phyloP scores from a whole-genome alignment of 1,284 basidiomycete genomes.

The Coniferiporia sulphurascens region DNA sequence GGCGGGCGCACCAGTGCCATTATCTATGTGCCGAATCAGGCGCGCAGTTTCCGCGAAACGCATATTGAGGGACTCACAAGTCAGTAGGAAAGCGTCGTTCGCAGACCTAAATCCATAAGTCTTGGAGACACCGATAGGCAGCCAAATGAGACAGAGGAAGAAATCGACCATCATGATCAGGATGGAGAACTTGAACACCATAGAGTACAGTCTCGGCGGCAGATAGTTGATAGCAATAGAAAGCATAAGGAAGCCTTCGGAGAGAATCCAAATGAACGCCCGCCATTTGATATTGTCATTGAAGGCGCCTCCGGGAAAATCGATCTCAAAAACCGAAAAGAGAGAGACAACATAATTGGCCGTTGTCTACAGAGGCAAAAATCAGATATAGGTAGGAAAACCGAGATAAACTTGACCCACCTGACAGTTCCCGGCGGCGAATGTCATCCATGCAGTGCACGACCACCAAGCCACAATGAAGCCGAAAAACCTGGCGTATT shows the following conservation, averaged over 20 bases:
- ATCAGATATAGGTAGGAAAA: conserved; percentile 2
- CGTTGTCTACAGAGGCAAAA: conserved; percentile 48
- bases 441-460: conserved; percentile 87
- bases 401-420: conserved; percentile 30
- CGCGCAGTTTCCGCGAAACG: conserved; percentile 10
- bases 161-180: conserved; percentile 77
- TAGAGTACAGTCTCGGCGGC: conserved; percentile 67
- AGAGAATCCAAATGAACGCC: conserved; percentile 74
- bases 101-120: conserved; percentile 81
- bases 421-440: conserved; percentile 78
- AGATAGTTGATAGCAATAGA: conserved; percentile 79
- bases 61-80: conserved; percentile 46
- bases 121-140: conserved; percentile 78
- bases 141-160: conserved; percentile 80
- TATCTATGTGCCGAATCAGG: conserved; percentile 44
- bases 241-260: conserved; percentile 63
- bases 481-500: conserved; percentile 77
- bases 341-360: conserved; percentile 83
- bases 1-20: conserved; percentile 78
- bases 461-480: conserved; percentile 89
- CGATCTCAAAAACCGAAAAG: conserved; percentile 69
- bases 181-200: conserved; percentile 70
- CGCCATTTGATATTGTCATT: conserved; percentile 78
- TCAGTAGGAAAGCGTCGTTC: conserved; percentile 74
- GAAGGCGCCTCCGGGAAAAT: conserved; percentile 72